Percentiles rank a stretch among this genome's conserved stretches.
phyloP scores from a whole-genome alignment of 2,329 filamentous ascomycete genomes.

The Fusarium pseudocircinatum region DNA sequence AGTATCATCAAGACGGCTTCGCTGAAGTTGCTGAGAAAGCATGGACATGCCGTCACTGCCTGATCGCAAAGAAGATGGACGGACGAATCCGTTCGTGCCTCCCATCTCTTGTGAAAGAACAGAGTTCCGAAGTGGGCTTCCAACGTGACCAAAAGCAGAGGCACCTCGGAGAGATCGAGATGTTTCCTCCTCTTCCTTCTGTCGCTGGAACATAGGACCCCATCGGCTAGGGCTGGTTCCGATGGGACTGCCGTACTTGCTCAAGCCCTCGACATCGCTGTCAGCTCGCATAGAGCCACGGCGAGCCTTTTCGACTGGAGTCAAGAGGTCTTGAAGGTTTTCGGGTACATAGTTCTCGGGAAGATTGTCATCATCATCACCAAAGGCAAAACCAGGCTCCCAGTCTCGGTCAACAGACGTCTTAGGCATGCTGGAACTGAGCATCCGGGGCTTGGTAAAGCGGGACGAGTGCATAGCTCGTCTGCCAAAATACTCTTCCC shows the following conservation, averaged over 20 bases:
- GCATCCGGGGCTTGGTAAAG: conserved; percentile 72
- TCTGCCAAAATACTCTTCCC: conserved; percentile 74
- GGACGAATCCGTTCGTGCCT: conserved; percentile 51
- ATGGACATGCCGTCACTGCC: conserved; percentile 65
- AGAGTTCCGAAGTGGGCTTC: conserved; percentile 72
- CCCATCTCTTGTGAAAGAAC: conserved; percentile 65
- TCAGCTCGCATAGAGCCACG: conserved; percentile 68
- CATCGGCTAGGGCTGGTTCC: conserved; percentile 69
- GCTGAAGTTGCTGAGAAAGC: conserved; percentile 70
- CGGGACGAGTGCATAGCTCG: conserved; percentile 76
- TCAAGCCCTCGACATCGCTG: conserved; percentile 61
- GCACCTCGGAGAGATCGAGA: conserved; percentile 49
- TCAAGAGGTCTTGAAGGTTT: conserved; percentile 72
- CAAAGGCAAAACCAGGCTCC: conserved; percentile 76
- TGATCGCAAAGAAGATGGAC: conserved; percentile 53
- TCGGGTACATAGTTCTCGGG: conserved; percentile 75
- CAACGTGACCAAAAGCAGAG: conserved; percentile 73
- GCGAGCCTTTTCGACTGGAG: conserved; percentile 73
- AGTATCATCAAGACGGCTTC: conserved; percentile 64
- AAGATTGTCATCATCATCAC: conserved; percentile 74
- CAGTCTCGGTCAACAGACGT: conserved; percentile 71
- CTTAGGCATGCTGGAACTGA: conserved; percentile 75
- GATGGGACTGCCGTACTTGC: conserved; percentile 70
- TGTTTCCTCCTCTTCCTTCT: conserved; percentile 66
- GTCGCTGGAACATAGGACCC: conserved; percentile 68